phyloP scores from a whole-genome alignment of 148 eudicot species.

The Camellia granthamiana region DNA sequence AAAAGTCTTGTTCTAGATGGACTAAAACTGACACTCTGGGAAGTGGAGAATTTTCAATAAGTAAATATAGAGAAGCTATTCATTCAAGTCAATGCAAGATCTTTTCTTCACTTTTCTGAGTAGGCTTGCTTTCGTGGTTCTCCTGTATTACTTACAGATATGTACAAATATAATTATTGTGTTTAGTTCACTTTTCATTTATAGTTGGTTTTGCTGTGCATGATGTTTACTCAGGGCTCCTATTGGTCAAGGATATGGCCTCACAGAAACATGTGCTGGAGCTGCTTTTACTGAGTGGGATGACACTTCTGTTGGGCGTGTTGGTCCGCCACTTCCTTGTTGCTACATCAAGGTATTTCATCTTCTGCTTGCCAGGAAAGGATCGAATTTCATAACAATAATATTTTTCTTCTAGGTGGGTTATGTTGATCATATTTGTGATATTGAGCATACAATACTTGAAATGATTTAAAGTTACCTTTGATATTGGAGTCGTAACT shows the following conservation, averaged over 20 bases:
- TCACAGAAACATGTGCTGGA: conserved; percentile 98
- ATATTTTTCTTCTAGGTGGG: background rate
- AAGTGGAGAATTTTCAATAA: background rate
- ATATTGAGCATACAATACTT: background rate
- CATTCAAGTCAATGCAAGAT: background rate
- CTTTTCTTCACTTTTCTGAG: background rate
- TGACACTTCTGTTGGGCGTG: conserved; percentile 90
- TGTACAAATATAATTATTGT: background rate
- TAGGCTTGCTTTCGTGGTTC: background rate
- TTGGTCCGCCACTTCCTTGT: conserved; percentile 99
- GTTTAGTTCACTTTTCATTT: background rate
- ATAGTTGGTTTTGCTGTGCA: conserved; percentile 3
- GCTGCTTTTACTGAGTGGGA: conserved; percentile 85
- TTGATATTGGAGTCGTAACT: background rate
- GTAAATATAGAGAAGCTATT: background rate
- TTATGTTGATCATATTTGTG: background rate
- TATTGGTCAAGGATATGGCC: conserved; percentile 94
- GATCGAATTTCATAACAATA: background rate
- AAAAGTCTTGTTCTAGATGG: background rate
- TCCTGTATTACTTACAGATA: background rate
- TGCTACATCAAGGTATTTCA: conserved; percentile 72
- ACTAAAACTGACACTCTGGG: background rate
- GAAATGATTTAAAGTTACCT: background rate
- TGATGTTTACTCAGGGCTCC: conserved; percentile 61
- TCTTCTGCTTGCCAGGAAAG: background rate